Evolutionary conservation across 768 basidiomycete species (phyloP), one percentile per base, ranked within the genome.

Genomic region (Amanita fuliginea): DNA sequence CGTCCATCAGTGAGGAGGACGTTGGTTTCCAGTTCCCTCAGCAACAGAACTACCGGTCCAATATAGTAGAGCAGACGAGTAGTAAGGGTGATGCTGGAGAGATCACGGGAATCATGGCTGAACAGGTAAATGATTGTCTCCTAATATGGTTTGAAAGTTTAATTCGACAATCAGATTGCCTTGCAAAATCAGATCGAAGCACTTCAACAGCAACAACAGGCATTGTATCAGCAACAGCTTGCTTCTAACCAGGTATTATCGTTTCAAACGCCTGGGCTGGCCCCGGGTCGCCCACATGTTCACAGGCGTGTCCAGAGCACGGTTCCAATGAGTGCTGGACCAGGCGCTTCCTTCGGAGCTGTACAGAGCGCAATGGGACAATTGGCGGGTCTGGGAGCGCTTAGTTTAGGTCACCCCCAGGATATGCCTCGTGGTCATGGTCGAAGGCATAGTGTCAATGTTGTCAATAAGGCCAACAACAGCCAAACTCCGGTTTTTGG

Each of bases 301-400:
- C 90, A 93, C 57, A 76, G 90, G 48, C 87, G 90, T 42, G 88
- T 92, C 7, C 90, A 93, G 61, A 93, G 91, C 59, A 87, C 83
- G 18, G 74, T 83, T 11, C 86, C 87, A 2, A 73, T 78, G 60
- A 64, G 66, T 43, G 72, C 74, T 45, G 67, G 75, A 49, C 59
- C 67, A 24, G 69, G 70, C 46, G 67, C 66, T 47, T 66, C 62
- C 43, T 77, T 76, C 55, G 70, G 67, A 47, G 65, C 64, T 18
- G 60, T 71, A 42, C 76, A 77, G 56, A 73, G 72, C 53, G 73
- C 75, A 13, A 83, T 89, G 76, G 78, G 78, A 49, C 81, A 86
- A 59, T 85, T 86, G 55, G 75, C 73, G 42, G 75, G 71, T 44
- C 55, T 81, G 52, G 65, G 63, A 47, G 74, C 67, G 48, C 62